phyloP scores from a whole-genome alignment of 2,329 filamentous ascomycete genomes.

The Penicillium nordicum region DNA sequence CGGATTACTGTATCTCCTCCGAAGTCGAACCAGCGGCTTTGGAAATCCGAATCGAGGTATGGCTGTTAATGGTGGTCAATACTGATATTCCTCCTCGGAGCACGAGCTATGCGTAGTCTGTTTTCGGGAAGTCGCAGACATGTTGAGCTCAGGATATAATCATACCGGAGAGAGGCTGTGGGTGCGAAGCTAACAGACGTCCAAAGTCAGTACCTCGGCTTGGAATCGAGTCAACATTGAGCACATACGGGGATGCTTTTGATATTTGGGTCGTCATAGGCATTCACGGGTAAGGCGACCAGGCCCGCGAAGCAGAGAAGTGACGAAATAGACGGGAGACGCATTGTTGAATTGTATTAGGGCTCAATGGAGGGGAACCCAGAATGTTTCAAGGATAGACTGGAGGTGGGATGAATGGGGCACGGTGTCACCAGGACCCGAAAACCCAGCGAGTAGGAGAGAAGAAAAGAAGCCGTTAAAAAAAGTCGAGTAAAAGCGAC shows the following conservation, averaged over 20 bases:
- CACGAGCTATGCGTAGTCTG: slow-evolving; percentile 2
- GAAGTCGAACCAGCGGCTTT: slow-evolving; percentile 98
- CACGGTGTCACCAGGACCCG: slow-evolving; percentile 27
- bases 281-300: slow-evolving; percentile 30
- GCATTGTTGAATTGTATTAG: slow-evolving; percentile 26
- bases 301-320: slow-evolving; percentile 37
- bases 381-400: slow-evolving; percentile 21
- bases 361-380: slow-evolving; percentile 14
- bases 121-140: neutral
- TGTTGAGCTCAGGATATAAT: slow-evolving; percentile 22
- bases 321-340: slow-evolving; percentile 34
- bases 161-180: slow-evolving; percentile 77
- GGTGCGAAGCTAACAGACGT: slow-evolving; percentile 66
- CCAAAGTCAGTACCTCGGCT: slow-evolving; percentile 16
- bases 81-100: slow-evolving; percentile 9
- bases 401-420: slow-evolving; percentile 14
- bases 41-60: slow-evolving; percentile 96
- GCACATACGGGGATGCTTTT: slow-evolving; percentile 63
- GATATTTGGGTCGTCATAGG: slow-evolving; percentile 53
- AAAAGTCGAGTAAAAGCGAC: neutral
- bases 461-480: neutral
- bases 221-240: slow-evolving; percentile 1
- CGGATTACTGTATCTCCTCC: slow-evolving; percentile 88
- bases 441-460: slow-evolving; percentile 7
- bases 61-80: slow-evolving; percentile 55